Percentiles rank a stretch among this genome's conserved stretches.
Conservation (phyloP, 2,329 filamentous ascomycete species). For the Penicillium brasilianum region DNA sequence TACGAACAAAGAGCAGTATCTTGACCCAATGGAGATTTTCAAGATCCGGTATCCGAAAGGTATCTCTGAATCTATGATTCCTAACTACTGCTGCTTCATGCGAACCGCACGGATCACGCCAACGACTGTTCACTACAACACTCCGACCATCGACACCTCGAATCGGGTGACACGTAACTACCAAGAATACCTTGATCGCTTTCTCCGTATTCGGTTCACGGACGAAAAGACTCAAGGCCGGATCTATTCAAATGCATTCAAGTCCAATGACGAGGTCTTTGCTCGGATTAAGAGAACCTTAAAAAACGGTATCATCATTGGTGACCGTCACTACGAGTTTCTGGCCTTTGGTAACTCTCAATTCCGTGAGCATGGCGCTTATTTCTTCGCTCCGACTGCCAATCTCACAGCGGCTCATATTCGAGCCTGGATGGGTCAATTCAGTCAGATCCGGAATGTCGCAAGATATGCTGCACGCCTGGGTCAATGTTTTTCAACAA, state of each 20-base stretch:
- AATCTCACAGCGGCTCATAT: slow-evolving; percentile 75
- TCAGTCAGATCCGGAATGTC: slow-evolving; percentile 78
- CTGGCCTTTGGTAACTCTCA: slow-evolving; percentile 96
- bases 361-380: slow-evolving; percentile 87
- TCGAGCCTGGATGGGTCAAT: slow-evolving; percentile 83
- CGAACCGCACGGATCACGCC: slow-evolving; percentile 82
- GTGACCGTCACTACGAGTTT: slow-evolving; percentile 82
- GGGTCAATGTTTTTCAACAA: slow-evolving; percentile 96
- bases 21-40: slow-evolving; percentile 76
- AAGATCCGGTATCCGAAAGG: slow-evolving; percentile 52
- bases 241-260: slow-evolving; percentile 62
- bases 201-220: slow-evolving; percentile 86
- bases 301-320: slow-evolving; percentile 78
- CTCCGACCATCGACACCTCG: slow-evolving; percentile 80
- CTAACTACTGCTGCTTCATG: slow-evolving; percentile 74
- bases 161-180: slow-evolving; percentile 84
- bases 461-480: slow-evolving; percentile 88
- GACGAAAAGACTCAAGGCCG: slow-evolving; percentile 73
- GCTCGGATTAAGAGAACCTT: slow-evolving; percentile 73
- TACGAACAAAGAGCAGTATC: slow-evolving; percentile 65
- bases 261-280: slow-evolving; percentile 72
- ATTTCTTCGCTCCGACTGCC: slow-evolving; percentile 81
- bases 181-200: slow-evolving; percentile 71
- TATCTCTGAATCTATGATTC: slow-evolving; percentile 60
- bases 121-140: slow-evolving; percentile 77